Evolutionary conservation across 2,329 filamentous ascomycete genomes (phyloP).

Genomic region (Waltergamsia citrina): DNA sequence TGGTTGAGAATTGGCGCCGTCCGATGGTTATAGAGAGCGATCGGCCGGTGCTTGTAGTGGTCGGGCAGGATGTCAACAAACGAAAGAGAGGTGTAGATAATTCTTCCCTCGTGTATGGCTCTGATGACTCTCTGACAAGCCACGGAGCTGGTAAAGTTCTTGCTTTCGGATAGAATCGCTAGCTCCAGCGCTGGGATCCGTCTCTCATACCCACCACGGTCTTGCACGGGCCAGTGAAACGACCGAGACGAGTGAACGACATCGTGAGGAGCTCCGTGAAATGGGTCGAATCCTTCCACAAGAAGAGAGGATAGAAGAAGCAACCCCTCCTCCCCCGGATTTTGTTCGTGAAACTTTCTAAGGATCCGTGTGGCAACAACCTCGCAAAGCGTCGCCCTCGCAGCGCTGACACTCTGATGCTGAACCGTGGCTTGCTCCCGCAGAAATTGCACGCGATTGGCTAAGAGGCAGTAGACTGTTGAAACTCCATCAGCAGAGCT

Average conservation of each 20-base stretch:
- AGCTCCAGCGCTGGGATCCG: slow-evolving; percentile 73
- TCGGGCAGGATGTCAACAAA: slow-evolving; percentile 81
- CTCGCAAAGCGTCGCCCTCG: slow-evolving; percentile 70
- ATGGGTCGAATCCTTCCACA: slow-evolving; percentile 76
- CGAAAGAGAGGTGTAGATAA: slow-evolving; percentile 73
- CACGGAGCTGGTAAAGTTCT: slow-evolving; percentile 65
- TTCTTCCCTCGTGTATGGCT: slow-evolving; percentile 70
- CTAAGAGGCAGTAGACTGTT: slow-evolving; percentile 70
- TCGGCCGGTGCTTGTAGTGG: slow-evolving; percentile 76
- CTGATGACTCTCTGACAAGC: slow-evolving; percentile 75
- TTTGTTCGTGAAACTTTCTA: slow-evolving; percentile 69
- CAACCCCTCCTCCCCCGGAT: slow-evolving; percentile 60
- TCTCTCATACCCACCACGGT: slow-evolving; percentile 38
- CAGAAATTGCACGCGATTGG: slow-evolving; percentile 73
- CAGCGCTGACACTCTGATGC: slow-evolving; percentile 72
- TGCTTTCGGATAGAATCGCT: slow-evolving; percentile 75
- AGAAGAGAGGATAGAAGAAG: slow-evolving; percentile 69
- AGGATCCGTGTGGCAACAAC: slow-evolving; percentile 71
- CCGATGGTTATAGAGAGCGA: slow-evolving; percentile 70
- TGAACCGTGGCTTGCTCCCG: slow-evolving; percentile 68
- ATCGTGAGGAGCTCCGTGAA: slow-evolving; percentile 68
- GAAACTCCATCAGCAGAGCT: not conserved
- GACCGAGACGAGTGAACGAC: slow-evolving; percentile 48
- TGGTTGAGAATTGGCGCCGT: slow-evolving; percentile 72
- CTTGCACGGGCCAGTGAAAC: slow-evolving; percentile 36